A percentile compares a stretch with the other conserved stretches of the same genome.
Evolutionary conservation across 2,329 filamentous ascomycete species (phyloP).

Genomic region (Ophiocordyceps camponoti-floridani): DNA sequence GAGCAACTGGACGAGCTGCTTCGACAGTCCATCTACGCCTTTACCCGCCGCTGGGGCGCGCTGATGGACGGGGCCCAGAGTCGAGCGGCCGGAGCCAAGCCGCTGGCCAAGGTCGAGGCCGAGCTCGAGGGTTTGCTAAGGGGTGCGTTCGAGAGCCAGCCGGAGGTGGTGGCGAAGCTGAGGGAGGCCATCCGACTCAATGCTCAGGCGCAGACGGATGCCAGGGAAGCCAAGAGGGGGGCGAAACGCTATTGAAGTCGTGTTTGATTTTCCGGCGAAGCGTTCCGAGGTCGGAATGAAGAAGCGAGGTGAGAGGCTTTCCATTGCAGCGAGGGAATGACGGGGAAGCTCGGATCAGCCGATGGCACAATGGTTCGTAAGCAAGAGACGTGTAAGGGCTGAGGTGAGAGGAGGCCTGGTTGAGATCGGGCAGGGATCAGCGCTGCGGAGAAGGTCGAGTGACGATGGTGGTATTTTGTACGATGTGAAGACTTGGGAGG

Average conservation of each 20-base stretch:
- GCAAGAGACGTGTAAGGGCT: background rate
- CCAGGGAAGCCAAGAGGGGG: constrained; percentile 16
- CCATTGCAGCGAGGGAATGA: no score
- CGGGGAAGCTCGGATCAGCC: no score
- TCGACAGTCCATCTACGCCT: constrained; percentile 42
- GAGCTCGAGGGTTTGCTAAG: constrained; percentile 39
- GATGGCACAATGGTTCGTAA: background rate
- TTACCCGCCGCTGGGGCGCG: constrained; percentile 41
- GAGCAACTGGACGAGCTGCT: constrained; percentile 47
- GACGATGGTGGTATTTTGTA: no score
- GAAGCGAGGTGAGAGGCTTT: no score
- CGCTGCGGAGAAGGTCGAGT: no score
- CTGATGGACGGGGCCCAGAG: constrained; percentile 29
- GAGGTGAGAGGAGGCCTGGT: no score
- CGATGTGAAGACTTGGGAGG: no score
- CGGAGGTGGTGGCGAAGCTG: constrained; percentile 39
- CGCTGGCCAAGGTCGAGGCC: constrained; percentile 31
- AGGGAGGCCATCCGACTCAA: constrained; percentile 43
- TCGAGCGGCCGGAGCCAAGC: constrained; percentile 25
- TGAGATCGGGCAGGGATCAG: background rate
- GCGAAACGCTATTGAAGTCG: constrained; percentile 7
- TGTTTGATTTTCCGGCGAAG: no score
- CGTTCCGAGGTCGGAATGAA: no score
- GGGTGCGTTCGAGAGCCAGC: constrained; percentile 39
- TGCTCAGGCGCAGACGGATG: constrained; percentile 31